Conservation (phyloP, 2,329 filamentous ascomycete genomes). For the Hymenotorrendiella dingleyae region DNA sequence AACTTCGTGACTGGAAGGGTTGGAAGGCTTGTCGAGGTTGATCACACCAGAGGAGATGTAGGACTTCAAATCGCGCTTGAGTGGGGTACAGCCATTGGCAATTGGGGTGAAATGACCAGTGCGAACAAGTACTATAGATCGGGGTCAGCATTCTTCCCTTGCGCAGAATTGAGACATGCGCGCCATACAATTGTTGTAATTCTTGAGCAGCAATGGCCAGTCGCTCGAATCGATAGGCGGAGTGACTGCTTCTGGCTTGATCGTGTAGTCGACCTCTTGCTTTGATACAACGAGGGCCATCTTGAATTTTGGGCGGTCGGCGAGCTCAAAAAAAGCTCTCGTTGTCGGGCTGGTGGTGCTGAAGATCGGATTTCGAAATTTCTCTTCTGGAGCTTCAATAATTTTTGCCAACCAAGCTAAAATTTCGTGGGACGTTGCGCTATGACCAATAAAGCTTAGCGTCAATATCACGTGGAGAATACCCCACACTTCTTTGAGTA, state of each 20-base stretch:
- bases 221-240: constrained; percentile 77
- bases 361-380: constrained; percentile 8
- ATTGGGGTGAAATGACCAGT: constrained; percentile 97
- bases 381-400: constrained; percentile 11
- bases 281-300: constrained; percentile 43
- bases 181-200: constrained; percentile 81
- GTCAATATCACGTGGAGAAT: too few relatives aligned
- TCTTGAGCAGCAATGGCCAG: constrained; percentile 92
- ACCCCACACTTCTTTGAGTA: too few relatives aligned
- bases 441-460: too few relatives aligned
- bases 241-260: constrained; percentile 83
- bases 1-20: constrained; percentile 97
- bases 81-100: constrained; percentile 81
- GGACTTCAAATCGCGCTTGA: constrained; percentile 92
- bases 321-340: constrained; percentile 4
- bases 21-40: constrained; percentile 96
- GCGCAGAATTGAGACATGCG: constrained; percentile 3
- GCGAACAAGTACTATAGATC: constrained; percentile 69
- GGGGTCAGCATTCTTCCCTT: constrained; percentile 17
- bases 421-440: constrained; percentile 10
- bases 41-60: constrained; percentile 98
- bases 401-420: constrained; percentile 13
- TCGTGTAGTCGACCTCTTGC: constrained; percentile 68
- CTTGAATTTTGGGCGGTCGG: constrained; percentile 16
- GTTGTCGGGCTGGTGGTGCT: constrained; percentile 7